Conservation (phyloP, 805 yeast genomes). For the Yamadazyma akitaensis region DNA sequence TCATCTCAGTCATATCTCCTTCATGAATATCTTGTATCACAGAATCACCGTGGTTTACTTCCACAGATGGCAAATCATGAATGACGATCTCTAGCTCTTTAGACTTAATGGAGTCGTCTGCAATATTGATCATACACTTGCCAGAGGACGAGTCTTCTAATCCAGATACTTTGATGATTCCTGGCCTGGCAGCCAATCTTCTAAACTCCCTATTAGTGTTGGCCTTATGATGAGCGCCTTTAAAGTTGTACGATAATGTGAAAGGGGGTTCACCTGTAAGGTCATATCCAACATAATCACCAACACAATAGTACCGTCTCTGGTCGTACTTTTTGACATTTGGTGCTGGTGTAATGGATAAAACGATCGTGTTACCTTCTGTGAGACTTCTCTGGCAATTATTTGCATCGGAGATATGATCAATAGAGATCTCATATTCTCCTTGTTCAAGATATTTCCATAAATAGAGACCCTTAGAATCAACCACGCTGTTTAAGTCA, state of each 20-base stretch:
- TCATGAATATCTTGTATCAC: conserved; percentile 82
- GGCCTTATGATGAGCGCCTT: conserved; percentile 57
- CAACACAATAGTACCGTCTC: conserved; percentile 66
- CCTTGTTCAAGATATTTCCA: conserved; percentile 47
- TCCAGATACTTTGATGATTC: conserved; percentile 63
- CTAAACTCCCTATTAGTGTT: conserved; percentile 46
- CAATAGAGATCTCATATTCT: conserved; percentile 57
- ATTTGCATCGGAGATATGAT: conserved; percentile 58
- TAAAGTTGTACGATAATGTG: conserved; percentile 69
- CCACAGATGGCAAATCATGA: conserved; percentile 67
- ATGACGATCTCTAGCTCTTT: conserved; percentile 31
- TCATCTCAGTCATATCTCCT: conserved; percentile 90
- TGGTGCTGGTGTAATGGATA: conserved; percentile 77
- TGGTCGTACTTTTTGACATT: conserved; percentile 42
- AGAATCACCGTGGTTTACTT: conserved; percentile 74
- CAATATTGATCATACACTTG: conserved; percentile 65
- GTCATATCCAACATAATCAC: conserved; percentile 78
- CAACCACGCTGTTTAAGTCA: conserved; percentile 8
- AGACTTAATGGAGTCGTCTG: conserved; percentile 30
- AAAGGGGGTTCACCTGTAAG: conserved; percentile 81
- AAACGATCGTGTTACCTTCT: conserved; percentile 36
- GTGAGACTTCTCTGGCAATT: conserved; percentile 58
- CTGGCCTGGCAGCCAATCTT: conserved; percentile 79
- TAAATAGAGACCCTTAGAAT: conserved; percentile 11
- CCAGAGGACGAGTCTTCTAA: conserved; percentile 71